phyloP scores from a whole-genome alignment of 331 rosid species.

The Pyrus hybrid region DNA sequence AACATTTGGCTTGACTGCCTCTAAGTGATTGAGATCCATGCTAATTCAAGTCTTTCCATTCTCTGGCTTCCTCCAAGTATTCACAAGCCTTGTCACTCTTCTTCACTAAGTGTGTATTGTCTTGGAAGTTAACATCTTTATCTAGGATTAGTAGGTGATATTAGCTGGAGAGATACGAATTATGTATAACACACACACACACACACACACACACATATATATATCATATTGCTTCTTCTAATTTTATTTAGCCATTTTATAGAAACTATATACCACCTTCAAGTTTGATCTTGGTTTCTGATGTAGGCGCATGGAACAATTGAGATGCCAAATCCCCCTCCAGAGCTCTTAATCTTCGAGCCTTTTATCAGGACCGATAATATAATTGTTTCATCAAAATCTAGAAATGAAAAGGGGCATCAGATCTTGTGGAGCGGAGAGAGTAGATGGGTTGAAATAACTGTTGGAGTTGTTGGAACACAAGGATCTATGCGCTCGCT shows the following conservation, averaged over 20 bases:
- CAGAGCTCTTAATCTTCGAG: conserved; percentile 74
- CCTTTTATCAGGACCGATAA: conserved; percentile 93
- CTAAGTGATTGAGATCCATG: background rate
- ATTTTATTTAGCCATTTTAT: background rate
- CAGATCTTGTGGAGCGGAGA: conserved; percentile 68
- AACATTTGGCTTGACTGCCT: background rate
- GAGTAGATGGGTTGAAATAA: conserved; percentile 95
- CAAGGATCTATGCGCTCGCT: conserved; percentile 74
- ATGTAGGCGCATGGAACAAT: conserved; percentile 70
- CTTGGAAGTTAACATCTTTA: background rate
- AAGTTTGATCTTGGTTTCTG: conserved; percentile 10
- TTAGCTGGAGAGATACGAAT: no score
- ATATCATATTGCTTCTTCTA: background rate
- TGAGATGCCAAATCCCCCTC: conserved; percentile 93
- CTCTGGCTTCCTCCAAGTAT: background rate
- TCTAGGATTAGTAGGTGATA: no score
- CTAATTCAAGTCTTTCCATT: background rate
- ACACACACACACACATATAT: no score
- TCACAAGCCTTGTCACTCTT: background rate
- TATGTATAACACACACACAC: no score
- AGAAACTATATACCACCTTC: background rate
- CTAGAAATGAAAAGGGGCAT: conserved; percentile 33
- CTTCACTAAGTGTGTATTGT: background rate
- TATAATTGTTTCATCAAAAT: conserved; percentile 51
- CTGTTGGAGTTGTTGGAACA: conserved; percentile 87